A percentile compares a stretch with the other conserved stretches of the same genome.
Conservation (phyloP, 495 filamentous ascomycete species). For the Annulohypoxylon nitens region DNA sequence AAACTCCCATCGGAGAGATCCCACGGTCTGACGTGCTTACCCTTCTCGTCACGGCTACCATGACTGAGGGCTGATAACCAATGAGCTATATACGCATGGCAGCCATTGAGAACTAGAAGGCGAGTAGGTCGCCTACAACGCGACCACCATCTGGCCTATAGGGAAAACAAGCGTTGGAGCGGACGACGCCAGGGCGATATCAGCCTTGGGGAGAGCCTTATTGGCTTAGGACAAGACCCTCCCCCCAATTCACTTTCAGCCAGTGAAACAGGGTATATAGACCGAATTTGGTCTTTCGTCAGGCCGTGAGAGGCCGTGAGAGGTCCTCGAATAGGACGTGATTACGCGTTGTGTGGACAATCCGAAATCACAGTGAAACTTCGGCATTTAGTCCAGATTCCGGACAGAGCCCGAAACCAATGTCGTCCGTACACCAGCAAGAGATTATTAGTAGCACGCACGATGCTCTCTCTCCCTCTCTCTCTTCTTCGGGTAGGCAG, state of each 20-base stretch:
- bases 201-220: slow-evolving; percentile 36
- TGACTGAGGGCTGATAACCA: slow-evolving; percentile 24
- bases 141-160: slow-evolving; percentile 39
- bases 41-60: slow-evolving; percentile 32
- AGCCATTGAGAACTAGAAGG: slow-evolving; percentile 34
- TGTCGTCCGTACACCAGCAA: background rate
- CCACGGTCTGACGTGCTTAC: slow-evolving; percentile 42
- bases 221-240: slow-evolving; percentile 28
- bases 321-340: slow-evolving; percentile 29
- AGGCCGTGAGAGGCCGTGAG: slow-evolving; percentile 25
- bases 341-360: slow-evolving; percentile 31
- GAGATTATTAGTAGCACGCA: slow-evolving; percentile 9
- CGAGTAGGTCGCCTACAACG: slow-evolving; percentile 38
- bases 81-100: slow-evolving; percentile 46
- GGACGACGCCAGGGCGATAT: slow-evolving; percentile 31
- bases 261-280: slow-evolving; percentile 23
- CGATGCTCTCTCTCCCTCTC: background rate
- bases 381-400: slow-evolving; percentile 26
- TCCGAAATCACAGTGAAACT: slow-evolving; percentile 24
- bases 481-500: background rate
- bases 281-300: slow-evolving; percentile 37
- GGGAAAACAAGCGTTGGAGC: slow-evolving; percentile 17
- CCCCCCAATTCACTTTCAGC: slow-evolving; percentile 16
- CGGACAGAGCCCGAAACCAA: background rate
- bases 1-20: slow-evolving; percentile 18